Evolutionary conservation across 2,329 filamentous ascomycete species (phyloP).

Genomic region (Dothistroma pini): DNA sequence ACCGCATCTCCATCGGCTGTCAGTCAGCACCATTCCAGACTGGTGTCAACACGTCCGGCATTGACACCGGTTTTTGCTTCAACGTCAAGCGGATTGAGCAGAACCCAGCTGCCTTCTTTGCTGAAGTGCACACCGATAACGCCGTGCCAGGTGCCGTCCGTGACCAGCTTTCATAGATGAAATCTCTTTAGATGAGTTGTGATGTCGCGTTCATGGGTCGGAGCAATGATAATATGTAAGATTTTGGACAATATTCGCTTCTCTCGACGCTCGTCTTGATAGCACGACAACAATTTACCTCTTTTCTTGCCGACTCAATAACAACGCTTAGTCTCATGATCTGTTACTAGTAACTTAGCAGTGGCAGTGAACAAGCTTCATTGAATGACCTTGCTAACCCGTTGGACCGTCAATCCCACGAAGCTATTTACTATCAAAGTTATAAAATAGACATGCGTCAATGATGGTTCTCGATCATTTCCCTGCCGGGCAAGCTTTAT

Average conservation of each 20-base stretch:
- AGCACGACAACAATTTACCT: no score
- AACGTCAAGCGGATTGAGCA: constrained; percentile 50
- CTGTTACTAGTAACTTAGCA: no score
- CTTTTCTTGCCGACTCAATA: no score
- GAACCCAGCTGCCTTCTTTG: constrained; percentile 51
- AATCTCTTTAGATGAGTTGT: neutral
- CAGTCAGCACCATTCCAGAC: constrained; percentile 45
- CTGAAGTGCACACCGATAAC: constrained; percentile 51
- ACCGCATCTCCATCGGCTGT: constrained; percentile 41
- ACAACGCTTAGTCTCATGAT: no score
- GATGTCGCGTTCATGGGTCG: neutral
- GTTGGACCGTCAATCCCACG: no score
- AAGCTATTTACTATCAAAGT: no score
- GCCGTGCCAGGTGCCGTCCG: constrained; percentile 52
- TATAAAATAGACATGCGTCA: no score
- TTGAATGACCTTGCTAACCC: no score
- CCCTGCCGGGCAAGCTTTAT: no score
- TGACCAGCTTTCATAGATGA: constrained; percentile 43
- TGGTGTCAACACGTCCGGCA: constrained; percentile 38
- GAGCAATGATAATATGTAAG: neutral
- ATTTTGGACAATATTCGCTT: neutral
- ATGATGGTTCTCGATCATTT: no score
- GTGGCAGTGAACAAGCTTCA: no score
- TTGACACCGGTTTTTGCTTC: constrained; percentile 49
- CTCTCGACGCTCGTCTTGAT: neutral